Percentiles rank a stretch among this genome's conserved stretches.
Conservation (phyloP, 2,329 filamentous ascomycete species). For the Fusarium oxysporum region DNA sequence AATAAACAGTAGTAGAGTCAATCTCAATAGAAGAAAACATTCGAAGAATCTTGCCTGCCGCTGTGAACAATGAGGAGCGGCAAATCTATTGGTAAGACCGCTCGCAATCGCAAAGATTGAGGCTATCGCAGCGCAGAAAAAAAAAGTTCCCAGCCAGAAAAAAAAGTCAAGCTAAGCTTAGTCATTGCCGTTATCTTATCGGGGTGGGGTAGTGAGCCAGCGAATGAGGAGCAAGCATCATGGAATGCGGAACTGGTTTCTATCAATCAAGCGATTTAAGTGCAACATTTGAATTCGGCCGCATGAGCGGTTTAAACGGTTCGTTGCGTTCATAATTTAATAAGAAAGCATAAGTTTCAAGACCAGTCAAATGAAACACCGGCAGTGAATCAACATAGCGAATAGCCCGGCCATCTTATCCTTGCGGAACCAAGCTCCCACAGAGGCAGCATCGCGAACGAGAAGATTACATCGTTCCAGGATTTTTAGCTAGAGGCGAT, state of each 20-base stretch:
- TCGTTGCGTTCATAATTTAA: neutral
- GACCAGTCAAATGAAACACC: neutral
- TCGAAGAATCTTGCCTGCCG: slow-evolving; percentile 18
- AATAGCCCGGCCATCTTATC: neutral
- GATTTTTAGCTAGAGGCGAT: slow-evolving; percentile 6
- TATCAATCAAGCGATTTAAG: neutral
- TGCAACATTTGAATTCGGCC: neutral
- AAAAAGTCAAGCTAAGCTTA: slow-evolving; percentile 42
- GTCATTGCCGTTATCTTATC: slow-evolving; percentile 10
- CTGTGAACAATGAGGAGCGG: slow-evolving; percentile 15
- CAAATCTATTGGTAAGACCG: slow-evolving; percentile 32
- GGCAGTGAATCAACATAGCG: neutral
- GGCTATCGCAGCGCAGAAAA: slow-evolving; percentile 45
- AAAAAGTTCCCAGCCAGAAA: slow-evolving; percentile 43
- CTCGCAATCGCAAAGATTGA: slow-evolving; percentile 42
- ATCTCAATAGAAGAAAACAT: neutral
- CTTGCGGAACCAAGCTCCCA: slow-evolving; percentile 1
- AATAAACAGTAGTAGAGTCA: neutral
- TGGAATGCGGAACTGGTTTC: neutral
- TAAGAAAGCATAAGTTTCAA: neutral
- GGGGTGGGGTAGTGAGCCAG: slow-evolving; percentile 5
- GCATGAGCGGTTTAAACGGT: neutral
- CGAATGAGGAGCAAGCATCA: slow-evolving; percentile 26
- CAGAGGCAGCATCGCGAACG: slow-evolving; percentile 1
- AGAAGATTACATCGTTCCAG: neutral